Evolutionary conservation across 805 yeast species (phyloP).

Genomic region (Blastobotrys americana): DNA sequence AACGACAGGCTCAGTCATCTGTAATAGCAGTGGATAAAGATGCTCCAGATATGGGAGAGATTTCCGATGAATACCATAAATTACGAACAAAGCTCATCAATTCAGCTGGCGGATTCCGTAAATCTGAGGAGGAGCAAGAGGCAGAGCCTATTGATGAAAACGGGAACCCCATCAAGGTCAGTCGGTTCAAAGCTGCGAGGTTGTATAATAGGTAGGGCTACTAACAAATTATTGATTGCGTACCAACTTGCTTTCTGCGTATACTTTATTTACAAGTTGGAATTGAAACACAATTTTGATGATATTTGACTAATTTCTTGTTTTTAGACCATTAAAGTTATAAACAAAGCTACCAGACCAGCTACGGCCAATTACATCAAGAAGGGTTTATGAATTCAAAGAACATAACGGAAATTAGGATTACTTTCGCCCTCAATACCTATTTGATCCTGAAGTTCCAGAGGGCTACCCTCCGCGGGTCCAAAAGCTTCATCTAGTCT

Average conservation of each 20-base stretch:
- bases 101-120: slow-evolving; percentile 41
- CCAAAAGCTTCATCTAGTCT: slow-evolving; percentile 16
- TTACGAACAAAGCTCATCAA: slow-evolving; percentile 46
- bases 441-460: slow-evolving; percentile 1
- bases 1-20: background rate
- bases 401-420: slow-evolving; percentile 17
- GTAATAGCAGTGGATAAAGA: slow-evolving; percentile 22
- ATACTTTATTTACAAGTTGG: too few relatives aligned
- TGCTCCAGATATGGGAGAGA: slow-evolving; percentile 36
- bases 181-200: slow-evolving; percentile 60
- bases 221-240: too few relatives aligned
- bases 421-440: slow-evolving; percentile 11
- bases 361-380: too few relatives aligned
- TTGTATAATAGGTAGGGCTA: background rate
- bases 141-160: slow-evolving; percentile 61
- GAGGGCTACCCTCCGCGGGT: slow-evolving; percentile 7
- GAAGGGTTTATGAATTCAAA: too few relatives aligned
- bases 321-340: too few relatives aligned
- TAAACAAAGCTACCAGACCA: too few relatives aligned
- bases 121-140: slow-evolving; percentile 45
- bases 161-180: slow-evolving; percentile 52
- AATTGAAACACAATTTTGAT: too few relatives aligned
- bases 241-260: too few relatives aligned
- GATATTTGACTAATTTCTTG: too few relatives aligned
- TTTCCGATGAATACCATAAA: slow-evolving; percentile 49